Base-by-base conservation (phyloP, 805 yeast species). In the Lipomyces mesembrius region DNA sequence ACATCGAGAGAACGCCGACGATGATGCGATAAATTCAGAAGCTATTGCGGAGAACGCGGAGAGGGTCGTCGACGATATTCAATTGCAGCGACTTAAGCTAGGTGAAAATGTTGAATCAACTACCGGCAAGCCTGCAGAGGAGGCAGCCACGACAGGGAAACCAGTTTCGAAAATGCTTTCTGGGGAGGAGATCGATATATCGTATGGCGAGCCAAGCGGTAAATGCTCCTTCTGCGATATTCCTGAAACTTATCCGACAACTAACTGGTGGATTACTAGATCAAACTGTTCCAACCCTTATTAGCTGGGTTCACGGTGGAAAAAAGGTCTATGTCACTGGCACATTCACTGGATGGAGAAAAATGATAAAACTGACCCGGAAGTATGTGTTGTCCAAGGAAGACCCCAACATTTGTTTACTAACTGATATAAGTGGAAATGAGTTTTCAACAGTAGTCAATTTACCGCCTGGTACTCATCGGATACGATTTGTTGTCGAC, bases 291-390 rank as follows among this genome's bases (percentile, higher is more conserved):
- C 87, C 87, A 2, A 83, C 92, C 0, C 92, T 89, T 64, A 89
- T 92, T 65, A 87, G 86, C 71, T 94, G 99, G 99, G 88, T 87
- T 20, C 97, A 94, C 78, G 98, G 98, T n/a, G 99, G 99, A 68
- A 85, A 85, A 60, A 90, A 90, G 74, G 98, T 95, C 1, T 95
- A 92, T 77, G 97, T 94, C 14, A 95, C 98, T 46, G 99, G 99
- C 60, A 90, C 98, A 0, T 94, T 94, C 79, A 95, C 99, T 0
- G 97, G 97, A 2, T 95, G 99, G 98, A 83, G 97, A 72, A 94
- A 93, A 79, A 94, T 95, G 98, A 93, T 94, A 75, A 96, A 96
- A 52, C 81, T 95, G 20, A 54, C 69, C 1, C 54, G 61, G 52
- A 59, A 59, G 63, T 66, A 67, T 51, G 59, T 37, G 22, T 5